Percentiles rank a stretch among this genome's conserved stretches.
These are phyloP conservation scores for Fragilariopsis cylindrus DNA, from an alignment of 108 stramenopile genomes.

Conservation along the genomic window DNA sequence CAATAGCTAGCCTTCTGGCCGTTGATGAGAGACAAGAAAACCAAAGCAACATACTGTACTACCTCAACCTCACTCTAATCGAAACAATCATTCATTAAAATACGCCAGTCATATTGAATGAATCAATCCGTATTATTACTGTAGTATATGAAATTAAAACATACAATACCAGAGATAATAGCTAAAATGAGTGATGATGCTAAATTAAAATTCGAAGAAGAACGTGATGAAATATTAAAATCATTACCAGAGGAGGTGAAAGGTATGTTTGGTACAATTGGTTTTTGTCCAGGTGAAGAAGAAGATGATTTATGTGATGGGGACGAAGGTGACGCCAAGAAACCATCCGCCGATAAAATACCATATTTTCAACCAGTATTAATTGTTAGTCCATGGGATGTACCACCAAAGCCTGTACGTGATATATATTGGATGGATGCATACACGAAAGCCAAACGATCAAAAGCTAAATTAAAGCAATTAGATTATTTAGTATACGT, in stretches of 20 bases:
- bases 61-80: no score
- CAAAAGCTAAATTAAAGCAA: slow-evolving; percentile 15
- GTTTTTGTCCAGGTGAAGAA: slow-evolving; percentile 18
- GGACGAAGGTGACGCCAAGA: background rate
- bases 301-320: slow-evolving; percentile 18
- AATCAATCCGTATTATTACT: no score
- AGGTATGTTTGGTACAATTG: slow-evolving; percentile 20
- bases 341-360: background rate
- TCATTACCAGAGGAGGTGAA: slow-evolving; percentile 18
- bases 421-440: slow-evolving; percentile 29
- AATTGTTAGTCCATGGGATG: slow-evolving; percentile 25
- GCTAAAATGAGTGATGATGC: slow-evolving; percentile 3
- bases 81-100: no score
- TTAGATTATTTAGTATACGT: slow-evolving; percentile 25
- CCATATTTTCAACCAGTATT: slow-evolving; percentile 10
- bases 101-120: no score
- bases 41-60: no score
- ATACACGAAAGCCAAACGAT: slow-evolving; percentile 14
- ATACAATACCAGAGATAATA: background rate
- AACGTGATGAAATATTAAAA: slow-evolving; percentile 15
- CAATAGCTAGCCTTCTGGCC: no score
- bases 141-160: no score
- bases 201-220: slow-evolving; percentile 23
- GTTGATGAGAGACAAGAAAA: no score
- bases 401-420: slow-evolving; percentile 27